Conservation (phyloP, 305 asterid species). For the Fraxinus dipetala region DNA sequence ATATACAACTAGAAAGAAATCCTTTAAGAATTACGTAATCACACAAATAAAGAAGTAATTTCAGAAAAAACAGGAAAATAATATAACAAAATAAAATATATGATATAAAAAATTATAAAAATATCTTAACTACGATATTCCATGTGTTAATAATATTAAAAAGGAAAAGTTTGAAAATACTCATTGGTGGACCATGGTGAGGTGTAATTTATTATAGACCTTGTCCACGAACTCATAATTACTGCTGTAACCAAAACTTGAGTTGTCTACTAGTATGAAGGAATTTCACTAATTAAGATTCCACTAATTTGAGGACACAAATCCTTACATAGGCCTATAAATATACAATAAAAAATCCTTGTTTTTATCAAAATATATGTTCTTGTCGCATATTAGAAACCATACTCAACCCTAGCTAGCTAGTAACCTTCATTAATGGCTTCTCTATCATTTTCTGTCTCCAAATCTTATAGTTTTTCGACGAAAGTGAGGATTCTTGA, state of each 20-base stretch:
- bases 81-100: neutral
- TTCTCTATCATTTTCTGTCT: slow-evolving; percentile 35
- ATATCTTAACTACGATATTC: neutral
- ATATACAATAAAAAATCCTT: slow-evolving; percentile 21
- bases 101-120: neutral
- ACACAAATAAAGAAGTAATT: neutral
- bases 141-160: neutral
- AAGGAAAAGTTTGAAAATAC: neutral
- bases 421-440: slow-evolving; percentile 41
- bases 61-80: neutral
- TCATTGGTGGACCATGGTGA: neutral
- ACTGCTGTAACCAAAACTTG: neutral
- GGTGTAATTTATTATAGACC: neutral
- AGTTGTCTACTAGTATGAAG: slow-evolving; percentile 42
- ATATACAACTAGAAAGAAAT: neutral
- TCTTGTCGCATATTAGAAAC: neutral
- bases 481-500: neutral
- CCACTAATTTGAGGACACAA: slow-evolving; percentile 25
- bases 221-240: neutral
- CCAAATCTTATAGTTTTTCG: slow-evolving; percentile 23
- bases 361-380: slow-evolving; percentile 5
- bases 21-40: neutral
- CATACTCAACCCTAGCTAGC: neutral
- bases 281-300: slow-evolving; percentile 51
- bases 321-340: slow-evolving; percentile 29